These are phyloP conservation scores for Saccharomycopsis lassenensis DNA, from an alignment of 805 yeast genomes.

Conservation along the genomic window DNA sequence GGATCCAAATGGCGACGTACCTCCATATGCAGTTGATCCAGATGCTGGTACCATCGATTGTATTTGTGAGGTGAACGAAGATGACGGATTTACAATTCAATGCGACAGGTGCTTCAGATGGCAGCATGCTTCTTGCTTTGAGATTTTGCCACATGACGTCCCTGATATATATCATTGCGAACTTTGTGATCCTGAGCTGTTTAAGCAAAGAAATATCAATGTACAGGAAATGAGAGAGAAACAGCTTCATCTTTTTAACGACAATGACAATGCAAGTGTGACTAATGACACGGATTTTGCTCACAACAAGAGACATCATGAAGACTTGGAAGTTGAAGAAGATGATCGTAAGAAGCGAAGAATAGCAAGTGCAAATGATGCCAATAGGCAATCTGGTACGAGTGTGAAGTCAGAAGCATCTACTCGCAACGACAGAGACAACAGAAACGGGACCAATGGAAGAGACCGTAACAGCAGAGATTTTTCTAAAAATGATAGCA, in stretches of 20 bases:
- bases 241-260: conserved; percentile 18
- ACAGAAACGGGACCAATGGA: background rate
- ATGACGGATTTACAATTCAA: conserved; percentile 90
- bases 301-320: conserved; percentile 27
- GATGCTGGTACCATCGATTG: conserved; percentile 86
- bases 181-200: conserved; percentile 48
- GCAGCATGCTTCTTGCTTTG: conserved; percentile 94
- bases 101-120: conserved; percentile 88
- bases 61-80: conserved; percentile 77
- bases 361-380: conserved; percentile 9
- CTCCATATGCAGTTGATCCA: conserved; percentile 55
- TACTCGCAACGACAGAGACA: conserved; percentile 1
- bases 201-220: conserved; percentile 32
- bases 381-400: conserved; percentile 8
- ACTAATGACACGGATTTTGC: background rate
- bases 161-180: conserved; percentile 81
- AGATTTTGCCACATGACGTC: conserved; percentile 56
- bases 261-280: background rate
- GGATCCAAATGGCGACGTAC: conserved; percentile 20
- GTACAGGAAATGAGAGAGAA: conserved; percentile 26
- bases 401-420: conserved; percentile 4
- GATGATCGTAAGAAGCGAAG: conserved; percentile 16
- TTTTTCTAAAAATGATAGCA: background rate
- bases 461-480: conserved; percentile 1
- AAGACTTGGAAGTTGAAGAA: conserved; percentile 19